Evolutionary conservation across 202 grass and related monocot species (phyloP).

Genomic region (Schoenoplectus triqueter): DNA sequence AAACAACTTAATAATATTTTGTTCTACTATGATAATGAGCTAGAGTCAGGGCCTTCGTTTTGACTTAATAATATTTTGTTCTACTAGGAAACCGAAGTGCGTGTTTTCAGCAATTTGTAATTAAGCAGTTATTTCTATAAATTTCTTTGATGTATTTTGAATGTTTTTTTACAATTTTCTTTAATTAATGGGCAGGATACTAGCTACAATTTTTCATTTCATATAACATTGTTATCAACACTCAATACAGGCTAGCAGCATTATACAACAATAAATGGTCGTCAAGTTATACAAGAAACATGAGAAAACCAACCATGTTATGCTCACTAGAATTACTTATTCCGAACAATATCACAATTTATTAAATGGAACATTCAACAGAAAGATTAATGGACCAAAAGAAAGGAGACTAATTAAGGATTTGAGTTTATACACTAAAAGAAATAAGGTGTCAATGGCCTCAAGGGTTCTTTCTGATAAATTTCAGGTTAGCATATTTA

Average conservation of each 20-base stretch:
- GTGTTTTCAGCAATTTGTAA: neutral
- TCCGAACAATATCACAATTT: neutral
- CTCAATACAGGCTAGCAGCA: neutral
- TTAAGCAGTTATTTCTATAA: neutral
- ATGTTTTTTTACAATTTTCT: neutral
- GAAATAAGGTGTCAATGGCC: neutral
- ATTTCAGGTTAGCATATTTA: neutral
- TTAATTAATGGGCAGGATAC: neutral
- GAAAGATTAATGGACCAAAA: neutral
- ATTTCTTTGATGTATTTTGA: neutral
- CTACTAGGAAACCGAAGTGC: neutral
- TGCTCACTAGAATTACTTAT: neutral
- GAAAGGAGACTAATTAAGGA: neutral
- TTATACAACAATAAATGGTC: too few species aligned
- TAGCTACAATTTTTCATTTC: neutral
- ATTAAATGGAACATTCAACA: neutral
- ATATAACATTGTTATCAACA: slow-evolving; percentile 12
- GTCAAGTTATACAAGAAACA: too few species aligned
- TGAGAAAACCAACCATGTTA: too few species aligned
- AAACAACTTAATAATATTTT: neutral
- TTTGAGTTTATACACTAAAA: neutral
- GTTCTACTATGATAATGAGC: neutral
- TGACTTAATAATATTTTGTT: neutral
- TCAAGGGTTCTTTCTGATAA: neutral
- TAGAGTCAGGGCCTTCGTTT: neutral